These are phyloP conservation scores for Isatis tinctoria DNA, from an alignment of 345 rosid genomes.

Conservation along the genomic window DNA sequence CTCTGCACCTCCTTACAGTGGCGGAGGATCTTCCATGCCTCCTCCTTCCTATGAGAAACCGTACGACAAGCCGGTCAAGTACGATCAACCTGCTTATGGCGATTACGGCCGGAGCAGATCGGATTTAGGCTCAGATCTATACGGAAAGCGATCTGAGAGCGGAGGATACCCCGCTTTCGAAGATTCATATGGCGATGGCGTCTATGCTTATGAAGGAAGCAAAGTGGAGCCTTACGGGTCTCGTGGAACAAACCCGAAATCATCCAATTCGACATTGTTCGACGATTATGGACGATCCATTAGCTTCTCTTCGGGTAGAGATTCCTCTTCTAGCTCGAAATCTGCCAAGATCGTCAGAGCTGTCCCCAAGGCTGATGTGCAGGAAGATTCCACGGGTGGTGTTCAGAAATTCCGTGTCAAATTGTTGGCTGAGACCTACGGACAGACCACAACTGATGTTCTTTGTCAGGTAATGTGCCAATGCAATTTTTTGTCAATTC, in stretches of 20 bases:
- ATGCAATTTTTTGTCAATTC: background rate
- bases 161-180: conserved; percentile 41
- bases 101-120: conserved; percentile 41
- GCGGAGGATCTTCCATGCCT: conserved; percentile 41
- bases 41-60: conserved; percentile 43
- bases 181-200: conserved; percentile 75
- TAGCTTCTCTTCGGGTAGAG: conserved; percentile 55
- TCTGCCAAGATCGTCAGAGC: conserved; percentile 85
- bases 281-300: conserved; percentile 95
- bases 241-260: conserved; percentile 83
- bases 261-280: conserved; percentile 63
- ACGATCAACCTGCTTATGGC: conserved; percentile 50
- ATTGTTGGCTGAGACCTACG: conserved; percentile 76
- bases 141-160: conserved; percentile 59
- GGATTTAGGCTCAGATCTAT: conserved; percentile 55
- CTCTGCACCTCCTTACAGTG: conserved; percentile 34
- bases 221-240: conserved; percentile 92
- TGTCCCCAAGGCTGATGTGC: conserved; percentile 78
- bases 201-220: conserved; percentile 80
- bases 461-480: conserved; percentile 73
- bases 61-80: conserved; percentile 53
- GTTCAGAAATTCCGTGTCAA: conserved; percentile 96
- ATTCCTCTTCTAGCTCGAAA: conserved; percentile 36
- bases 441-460: conserved; percentile 84
- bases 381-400: conserved; percentile 75